A percentile compares a stretch with the other conserved stretches of the same genome.
These are phyloP conservation scores for Mikania micrantha DNA, from an alignment of 129 eudicot genomes.

Conservation along the genomic window DNA sequence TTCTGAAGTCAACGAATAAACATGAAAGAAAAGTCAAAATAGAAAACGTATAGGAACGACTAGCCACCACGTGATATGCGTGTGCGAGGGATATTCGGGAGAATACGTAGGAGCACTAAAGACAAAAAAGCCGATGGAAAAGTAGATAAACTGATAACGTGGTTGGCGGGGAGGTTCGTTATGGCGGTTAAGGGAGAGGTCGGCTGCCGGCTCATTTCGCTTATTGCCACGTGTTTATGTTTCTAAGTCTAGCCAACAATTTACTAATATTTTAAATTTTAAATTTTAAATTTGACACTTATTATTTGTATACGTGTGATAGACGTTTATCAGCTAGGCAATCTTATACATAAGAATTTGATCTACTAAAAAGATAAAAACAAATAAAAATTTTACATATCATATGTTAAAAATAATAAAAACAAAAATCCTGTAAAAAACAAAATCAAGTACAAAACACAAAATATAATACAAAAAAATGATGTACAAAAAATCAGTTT, in stretches of 20 bases:
- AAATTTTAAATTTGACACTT: no score
- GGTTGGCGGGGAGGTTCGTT: background rate
- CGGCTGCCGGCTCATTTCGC: slow-evolving; percentile 30
- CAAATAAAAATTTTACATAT: no score
- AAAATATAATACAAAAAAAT: no score
- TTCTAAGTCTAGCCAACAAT: background rate
- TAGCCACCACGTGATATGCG: slow-evolving; percentile 13
- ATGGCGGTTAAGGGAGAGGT: slow-evolving; percentile 21
- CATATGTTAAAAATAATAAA: no score
- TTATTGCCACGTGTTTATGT: slow-evolving; percentile 12
- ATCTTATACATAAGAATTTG: no score
- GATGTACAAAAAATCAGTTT: no score
- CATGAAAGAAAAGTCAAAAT: background rate
- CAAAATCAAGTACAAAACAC: no score
- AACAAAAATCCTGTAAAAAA: no score
- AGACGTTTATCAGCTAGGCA: no score
- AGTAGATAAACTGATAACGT: background rate
- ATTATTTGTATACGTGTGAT: no score
- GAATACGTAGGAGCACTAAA: background rate
- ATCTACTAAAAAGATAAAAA: no score
- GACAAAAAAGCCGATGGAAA: background rate
- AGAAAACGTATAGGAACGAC: slow-evolving; percentile 2
- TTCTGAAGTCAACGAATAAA: slow-evolving; percentile 8
- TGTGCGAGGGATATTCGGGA: background rate
- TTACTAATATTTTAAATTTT: no score